A percentile compares a stretch with the other conserved stretches of the same genome.
Evolutionary conservation across 2,329 filamentous ascomycete species (phyloP).

Genomic region (Phaeosphaeria sp.): DNA sequence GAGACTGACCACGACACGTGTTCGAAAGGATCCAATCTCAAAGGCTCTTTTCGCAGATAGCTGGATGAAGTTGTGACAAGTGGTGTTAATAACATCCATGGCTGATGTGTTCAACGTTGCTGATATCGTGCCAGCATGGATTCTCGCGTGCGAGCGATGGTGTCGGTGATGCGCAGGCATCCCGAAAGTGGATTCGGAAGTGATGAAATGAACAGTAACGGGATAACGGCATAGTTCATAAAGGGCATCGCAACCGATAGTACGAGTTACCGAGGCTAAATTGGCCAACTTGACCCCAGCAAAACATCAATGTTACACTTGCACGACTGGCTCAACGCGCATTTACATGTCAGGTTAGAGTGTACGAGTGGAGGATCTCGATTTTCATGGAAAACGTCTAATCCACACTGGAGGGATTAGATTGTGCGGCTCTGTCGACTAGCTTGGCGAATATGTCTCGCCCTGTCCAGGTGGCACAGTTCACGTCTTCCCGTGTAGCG

Average conservation of each 20-base stretch:
- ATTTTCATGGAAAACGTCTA: neutral
- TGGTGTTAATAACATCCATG: neutral
- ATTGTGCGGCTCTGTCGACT: neutral
- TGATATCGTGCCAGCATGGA: neutral
- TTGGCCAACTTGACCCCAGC: neutral
- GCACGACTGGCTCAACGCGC: neutral
- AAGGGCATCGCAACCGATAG: neutral
- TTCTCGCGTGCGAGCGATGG: neutral
- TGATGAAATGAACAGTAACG: neutral
- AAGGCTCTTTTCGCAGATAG: neutral
- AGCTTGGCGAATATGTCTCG: no score
- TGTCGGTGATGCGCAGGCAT: neutral
- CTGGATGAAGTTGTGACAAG: neutral
- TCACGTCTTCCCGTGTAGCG: no score
- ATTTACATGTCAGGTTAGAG: no score
- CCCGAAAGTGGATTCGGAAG: neutral
- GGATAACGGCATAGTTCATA: neutral
- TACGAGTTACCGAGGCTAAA: neutral
- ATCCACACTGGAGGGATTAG: neutral
- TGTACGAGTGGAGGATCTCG: neutral
- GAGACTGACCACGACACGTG: neutral
- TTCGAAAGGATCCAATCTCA: neutral
- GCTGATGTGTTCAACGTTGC: neutral
- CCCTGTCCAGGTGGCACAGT: no score
- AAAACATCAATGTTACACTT: neutral